Conservation (phyloP, 768 basidiomycete genomes). For the Termitomyces eurrhizus region DNA sequence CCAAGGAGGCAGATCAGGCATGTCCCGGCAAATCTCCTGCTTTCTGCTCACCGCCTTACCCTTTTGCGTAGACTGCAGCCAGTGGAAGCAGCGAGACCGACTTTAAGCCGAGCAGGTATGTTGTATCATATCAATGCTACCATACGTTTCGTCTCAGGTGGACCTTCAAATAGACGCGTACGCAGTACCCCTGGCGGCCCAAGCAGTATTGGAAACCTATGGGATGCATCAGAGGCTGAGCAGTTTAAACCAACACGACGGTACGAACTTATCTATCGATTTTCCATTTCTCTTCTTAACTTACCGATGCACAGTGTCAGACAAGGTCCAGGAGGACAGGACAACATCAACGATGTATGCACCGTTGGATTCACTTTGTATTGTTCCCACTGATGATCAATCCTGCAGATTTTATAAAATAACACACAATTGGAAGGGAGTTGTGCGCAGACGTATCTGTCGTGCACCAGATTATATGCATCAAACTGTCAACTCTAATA, state of each 20-base stretch:
- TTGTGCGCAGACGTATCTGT: not conserved
- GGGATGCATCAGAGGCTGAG: conserved; percentile 39
- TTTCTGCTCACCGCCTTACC: not conserved
- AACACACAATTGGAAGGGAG: not conserved
- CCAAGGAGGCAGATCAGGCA: conserved; percentile 20
- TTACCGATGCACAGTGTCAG: conserved; percentile 46
- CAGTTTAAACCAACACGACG: conserved; percentile 69
- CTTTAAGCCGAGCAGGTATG: conserved; percentile 49
- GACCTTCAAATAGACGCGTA: conserved; percentile 30
- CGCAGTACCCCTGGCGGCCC: conserved; percentile 43
- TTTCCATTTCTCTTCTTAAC: not conserved
- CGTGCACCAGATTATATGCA: not conserved
- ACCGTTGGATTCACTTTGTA: not conserved
- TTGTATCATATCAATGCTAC: not conserved
- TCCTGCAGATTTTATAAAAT: conserved; percentile 19
- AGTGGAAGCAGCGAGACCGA: conserved; percentile 25
- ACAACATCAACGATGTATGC: conserved; percentile 48
- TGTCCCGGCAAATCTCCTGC: not conserved
- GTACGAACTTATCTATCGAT: conserved; percentile 27
- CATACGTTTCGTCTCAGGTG: not conserved
- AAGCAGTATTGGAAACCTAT: conserved; percentile 42
- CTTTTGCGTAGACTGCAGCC: conserved; percentile 6
- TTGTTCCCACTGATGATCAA: conserved; percentile 7
- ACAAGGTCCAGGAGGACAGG: conserved; percentile 63
- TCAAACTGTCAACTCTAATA: too few relatives aligned